A percentile compares a stretch with the other conserved stretches of the same genome.
Conservation (phyloP, 345 rosid species). For the Eucalyptus leucophloia region DNA sequence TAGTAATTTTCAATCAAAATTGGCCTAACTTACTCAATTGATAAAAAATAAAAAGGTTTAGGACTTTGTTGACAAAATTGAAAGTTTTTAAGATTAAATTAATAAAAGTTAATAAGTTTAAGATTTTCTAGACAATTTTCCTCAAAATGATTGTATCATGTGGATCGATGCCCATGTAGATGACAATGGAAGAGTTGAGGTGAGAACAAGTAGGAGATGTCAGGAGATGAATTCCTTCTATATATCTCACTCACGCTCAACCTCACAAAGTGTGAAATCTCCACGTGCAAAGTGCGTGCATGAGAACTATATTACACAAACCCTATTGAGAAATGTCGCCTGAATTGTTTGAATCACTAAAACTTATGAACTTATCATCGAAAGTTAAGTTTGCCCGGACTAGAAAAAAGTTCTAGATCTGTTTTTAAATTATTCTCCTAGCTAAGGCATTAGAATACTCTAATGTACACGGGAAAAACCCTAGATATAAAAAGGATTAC, state of each 20-base stretch:
- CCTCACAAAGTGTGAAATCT: too few relatives aligned
- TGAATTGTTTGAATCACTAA: neutral
- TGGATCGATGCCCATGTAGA: neutral
- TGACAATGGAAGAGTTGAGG: neutral
- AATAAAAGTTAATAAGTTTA: too few relatives aligned
- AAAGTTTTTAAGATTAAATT: too few relatives aligned
- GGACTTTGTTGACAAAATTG: accelerated
- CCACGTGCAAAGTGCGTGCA: neutral
- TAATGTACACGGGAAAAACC: neutral
- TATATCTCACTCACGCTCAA: too few relatives aligned
- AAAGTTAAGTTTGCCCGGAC: neutral
- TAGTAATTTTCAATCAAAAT: too few relatives aligned
- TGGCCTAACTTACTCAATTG: too few relatives aligned
- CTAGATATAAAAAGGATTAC: neutral
- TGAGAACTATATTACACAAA: neutral
- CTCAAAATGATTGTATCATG: accelerated
- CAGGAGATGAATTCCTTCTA: neutral
- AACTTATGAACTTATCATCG: neutral
- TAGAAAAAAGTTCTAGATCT: neutral
- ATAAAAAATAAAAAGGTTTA: accelerated
- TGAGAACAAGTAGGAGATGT: neutral
- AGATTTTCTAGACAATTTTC: too few relatives aligned
- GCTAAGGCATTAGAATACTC: neutral
- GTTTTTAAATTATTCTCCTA: neutral
- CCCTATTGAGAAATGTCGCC: neutral